Evolutionary conservation across 2,329 filamentous ascomycete species (phyloP), one percentile per base, ranked within the genome.

Genomic region (Fusarium redolens): DNA sequence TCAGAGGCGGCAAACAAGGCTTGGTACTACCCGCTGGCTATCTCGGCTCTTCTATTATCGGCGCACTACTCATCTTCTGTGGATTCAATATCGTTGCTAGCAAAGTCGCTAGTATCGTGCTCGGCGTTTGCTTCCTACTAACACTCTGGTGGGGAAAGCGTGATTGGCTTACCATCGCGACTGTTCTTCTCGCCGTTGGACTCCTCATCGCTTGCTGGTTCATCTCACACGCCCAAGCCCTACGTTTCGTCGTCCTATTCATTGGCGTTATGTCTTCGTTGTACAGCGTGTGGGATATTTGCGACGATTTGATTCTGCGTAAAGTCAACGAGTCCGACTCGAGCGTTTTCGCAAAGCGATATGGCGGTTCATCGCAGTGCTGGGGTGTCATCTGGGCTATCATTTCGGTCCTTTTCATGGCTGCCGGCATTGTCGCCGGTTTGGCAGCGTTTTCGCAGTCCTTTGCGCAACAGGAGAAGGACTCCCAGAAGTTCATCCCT

Each of bases 251-350:
- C 57, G 91, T 93, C 58, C 86, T 95, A 33, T 95, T 95, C 77
- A 94, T 95, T 69, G 93, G 93, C 45, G 92, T 95, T 75, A 95
- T 95, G 93, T 92, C 90, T 11, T 91, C 90, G 4, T 86, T 95
- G 2, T 95, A 95, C 81, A 93, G 91, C 72, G 92, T 93, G 9
- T 95, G 93, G 93, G 93, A 95, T 84, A 95, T 95, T 74, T 95
- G 92, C 81, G 93, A 96, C 78, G 93, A 96, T 75, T 85, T 95
- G 37, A 94, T 96, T 73, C 83, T 95, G 8, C 88, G 93, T 65
- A 95, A 95, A 82, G 92, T 95, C 57, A 95, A 95, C 81, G 90
- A 87, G 28, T 94, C 92, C 8, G 93, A 96, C 78, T 92, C 93
- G 10, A 93, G 91, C 74, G 92, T 94, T 35, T 95, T 95, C 75